Base-by-base conservation (phyloP, 2,329 filamentous ascomycete species). In the Fusarium ambrosium region DNA sequence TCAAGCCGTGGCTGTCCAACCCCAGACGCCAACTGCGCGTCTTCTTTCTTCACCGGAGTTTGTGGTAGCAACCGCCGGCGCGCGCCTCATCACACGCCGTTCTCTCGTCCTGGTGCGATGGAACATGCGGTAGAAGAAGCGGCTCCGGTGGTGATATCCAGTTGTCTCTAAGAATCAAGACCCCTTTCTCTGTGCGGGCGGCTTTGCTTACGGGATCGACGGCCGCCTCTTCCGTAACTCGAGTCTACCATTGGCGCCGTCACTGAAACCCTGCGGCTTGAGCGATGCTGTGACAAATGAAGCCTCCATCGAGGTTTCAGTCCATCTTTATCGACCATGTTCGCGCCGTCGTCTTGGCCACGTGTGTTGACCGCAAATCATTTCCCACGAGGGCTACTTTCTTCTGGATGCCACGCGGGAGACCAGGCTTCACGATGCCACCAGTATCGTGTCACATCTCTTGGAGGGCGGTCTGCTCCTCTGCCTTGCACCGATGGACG, bases 381-480 rank as follows among this genome's bases (percentile, higher is more conserved):
- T 63, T 64, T 20, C 72, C 45, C 37, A 45, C 29, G 24, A 39
- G 22, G 65, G 72, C 24, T 70, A 59, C 48, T 70, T 62, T 53
- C 59, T 41, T 69, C 39, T 24, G 27, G 18, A 60, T 72, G 69
- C 72, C 72, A 74, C 65, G 72, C 72, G 72, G 63, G 69, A 70
- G 63, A 43, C 62, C 64, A 55, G 72, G 71, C 51, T 58, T 58
- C 39, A 48, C 59, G 53, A 43, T 66, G 60, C 64, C 51, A 32
- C 56, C 36, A 39, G 18, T 27, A 56, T 66, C 34, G 64, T 74
- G 71, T 72, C 53, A 74, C 64, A 51, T 64, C 55, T 43, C 22
- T 51, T 18, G 51, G 45, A 8, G 29, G 34, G 58, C 37, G 24
- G 37, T 60, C 56, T 60, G 6, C 58, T 51, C 18, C 48, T 55